Conservation (phyloP, 176 grass and related monocot genomes). For the Carex myosuroides region DNA sequence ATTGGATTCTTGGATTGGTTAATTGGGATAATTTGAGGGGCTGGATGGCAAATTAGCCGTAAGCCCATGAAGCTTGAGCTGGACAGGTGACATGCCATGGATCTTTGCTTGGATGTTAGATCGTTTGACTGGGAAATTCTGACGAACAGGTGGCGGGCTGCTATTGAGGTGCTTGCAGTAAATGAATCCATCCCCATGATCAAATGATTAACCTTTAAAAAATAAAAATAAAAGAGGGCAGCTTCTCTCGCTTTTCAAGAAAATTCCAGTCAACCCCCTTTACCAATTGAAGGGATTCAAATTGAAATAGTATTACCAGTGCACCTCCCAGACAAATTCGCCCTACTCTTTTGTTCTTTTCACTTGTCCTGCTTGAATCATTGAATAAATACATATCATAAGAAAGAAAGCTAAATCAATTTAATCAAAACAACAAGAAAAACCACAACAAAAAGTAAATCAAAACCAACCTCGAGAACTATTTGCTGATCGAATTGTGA, state of each 20-base stretch:
- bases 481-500: not conserved
- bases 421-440: not conserved
- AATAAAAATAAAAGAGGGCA: not conserved
- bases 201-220: slow-evolving; percentile 19
- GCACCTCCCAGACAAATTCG: not conserved
- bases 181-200: slow-evolving; percentile 60
- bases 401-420: not conserved
- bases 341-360: not conserved
- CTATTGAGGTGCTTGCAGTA: slow-evolving; percentile 67
- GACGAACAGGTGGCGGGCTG: slow-evolving; percentile 46
- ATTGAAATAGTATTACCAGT: not conserved
- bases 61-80: slow-evolving; percentile 32
- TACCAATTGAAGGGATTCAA: slow-evolving; percentile 12
- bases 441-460: not conserved
- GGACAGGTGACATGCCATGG: slow-evolving; percentile 36
- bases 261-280: not conserved
- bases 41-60: slow-evolving; percentile 26
- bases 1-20: not conserved
- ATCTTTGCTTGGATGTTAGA: slow-evolving; percentile 18
- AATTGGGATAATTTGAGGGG: slow-evolving; percentile 12
- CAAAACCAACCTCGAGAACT: slow-evolving; percentile 4
- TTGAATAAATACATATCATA: slow-evolving; percentile 4
- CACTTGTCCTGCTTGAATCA: slow-evolving; percentile 6
- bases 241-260: not conserved
- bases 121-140: slow-evolving; percentile 25